phyloP scores from a whole-genome alignment of 176 grass and related monocot genomes.

The Melocanna baccifera region DNA sequence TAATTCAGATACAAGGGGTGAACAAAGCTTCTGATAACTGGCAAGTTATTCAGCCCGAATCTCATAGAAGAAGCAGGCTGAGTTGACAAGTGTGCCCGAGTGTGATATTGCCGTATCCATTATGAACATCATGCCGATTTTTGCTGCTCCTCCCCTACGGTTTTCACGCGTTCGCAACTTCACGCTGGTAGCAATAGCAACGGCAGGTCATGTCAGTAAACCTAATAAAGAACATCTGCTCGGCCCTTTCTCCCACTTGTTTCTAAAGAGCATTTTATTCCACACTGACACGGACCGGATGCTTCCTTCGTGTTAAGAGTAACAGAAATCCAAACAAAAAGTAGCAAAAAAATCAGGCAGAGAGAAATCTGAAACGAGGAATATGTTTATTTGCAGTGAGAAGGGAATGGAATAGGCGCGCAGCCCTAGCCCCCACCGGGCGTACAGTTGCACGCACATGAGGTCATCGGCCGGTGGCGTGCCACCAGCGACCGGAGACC shows the following conservation, averaged over 20 bases:
- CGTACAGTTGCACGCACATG: neutral
- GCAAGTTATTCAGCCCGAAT: too few relatives aligned
- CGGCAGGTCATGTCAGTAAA: neutral
- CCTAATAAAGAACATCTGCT: neutral
- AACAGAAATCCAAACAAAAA: neutral
- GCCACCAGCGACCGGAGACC: constrained; percentile 5
- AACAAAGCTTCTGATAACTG: too few relatives aligned
- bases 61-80: too few relatives aligned
- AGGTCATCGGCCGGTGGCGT: neutral
- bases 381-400: neutral
- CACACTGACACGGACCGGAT: neutral
- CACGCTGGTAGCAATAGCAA: neutral
- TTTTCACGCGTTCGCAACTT: too few relatives aligned
- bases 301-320: neutral
- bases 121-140: too few relatives aligned
- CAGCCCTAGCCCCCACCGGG: neutral
- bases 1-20: too few relatives aligned
- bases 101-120: too few relatives aligned
- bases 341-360: neutral
- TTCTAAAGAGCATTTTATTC: neutral
- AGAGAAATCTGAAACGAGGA: neutral
- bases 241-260: neutral
- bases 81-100: too few relatives aligned
- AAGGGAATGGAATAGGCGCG: neutral
- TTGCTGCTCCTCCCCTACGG: too few relatives aligned